These are phyloP conservation scores for Penicillium canescens DNA, from an alignment of 495 filamentous ascomycete species.

Conservation along the genomic window DNA sequence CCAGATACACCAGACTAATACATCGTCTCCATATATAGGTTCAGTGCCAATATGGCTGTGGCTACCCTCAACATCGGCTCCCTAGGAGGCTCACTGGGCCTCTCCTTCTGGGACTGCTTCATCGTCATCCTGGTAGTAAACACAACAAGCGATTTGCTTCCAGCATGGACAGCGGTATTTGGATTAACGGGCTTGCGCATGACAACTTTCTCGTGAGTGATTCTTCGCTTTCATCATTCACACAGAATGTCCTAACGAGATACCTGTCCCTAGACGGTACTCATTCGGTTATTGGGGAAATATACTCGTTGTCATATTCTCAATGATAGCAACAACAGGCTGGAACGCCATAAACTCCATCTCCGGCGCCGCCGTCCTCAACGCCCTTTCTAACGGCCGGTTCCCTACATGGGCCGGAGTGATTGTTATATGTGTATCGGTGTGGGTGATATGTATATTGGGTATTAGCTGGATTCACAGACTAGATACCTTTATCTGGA, in stretches of 20 bases:
- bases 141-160: conserved; percentile 41
- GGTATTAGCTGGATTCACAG: conserved; percentile 31
- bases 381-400: conserved; percentile 23
- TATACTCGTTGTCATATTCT: conserved; percentile 28
- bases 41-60: conserved; percentile 68
- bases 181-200: conserved; percentile 37
- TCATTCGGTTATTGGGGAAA: conserved; percentile 34
- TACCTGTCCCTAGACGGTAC: conserved; percentile 15
- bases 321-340: conserved; percentile 28
- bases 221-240: neutral
- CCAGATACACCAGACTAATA: neutral
- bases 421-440: conserved; percentile 25
- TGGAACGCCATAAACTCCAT: conserved; percentile 35
- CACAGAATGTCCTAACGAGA: neutral
- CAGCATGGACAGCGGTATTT: conserved; percentile 39
- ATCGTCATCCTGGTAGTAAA: conserved; percentile 62
- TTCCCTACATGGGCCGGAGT: conserved; percentile 29
- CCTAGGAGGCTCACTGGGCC: conserved; percentile 36
- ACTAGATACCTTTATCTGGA: conserved; percentile 32
- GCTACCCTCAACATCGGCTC: conserved; percentile 66
- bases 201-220: conserved; percentile 38
- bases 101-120: conserved; percentile 58
- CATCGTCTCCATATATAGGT: conserved; percentile 14
- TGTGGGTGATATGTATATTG: conserved; percentile 24
- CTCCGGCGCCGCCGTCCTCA: conserved; percentile 25